Evolutionary conservation across 2,329 filamentous ascomycete species (phyloP), one percentile per base, ranked within the genome.

Genomic region (Gaeumannomyces tritici): DNA sequence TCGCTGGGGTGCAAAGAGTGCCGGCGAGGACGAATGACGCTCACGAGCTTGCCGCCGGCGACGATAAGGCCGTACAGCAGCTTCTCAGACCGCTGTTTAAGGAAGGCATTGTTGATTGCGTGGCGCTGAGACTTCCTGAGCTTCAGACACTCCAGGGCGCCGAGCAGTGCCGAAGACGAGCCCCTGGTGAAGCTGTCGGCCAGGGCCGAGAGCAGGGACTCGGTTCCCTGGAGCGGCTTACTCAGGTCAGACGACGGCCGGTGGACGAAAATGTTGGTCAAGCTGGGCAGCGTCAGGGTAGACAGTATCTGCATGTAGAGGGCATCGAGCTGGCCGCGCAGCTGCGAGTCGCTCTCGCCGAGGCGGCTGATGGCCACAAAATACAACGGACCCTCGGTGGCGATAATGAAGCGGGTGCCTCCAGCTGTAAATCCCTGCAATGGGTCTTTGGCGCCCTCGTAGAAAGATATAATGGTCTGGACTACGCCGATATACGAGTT

Each of bases 231-330:
- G 1, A 99, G 78, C 3, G 95, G 93, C 65, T 92, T 87, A 63
- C 93, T 87, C 33, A 99, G 80, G 74, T 99, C 96, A 55, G 91
- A 95, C n/a, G 93, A 97, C 9, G 95, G 93, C 18, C 95, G 87
- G 66, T 93, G 86, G 15, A 87, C 89, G 71, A 99, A 99, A 64
- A 98, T 90, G 69, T 89, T 90, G 60, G 87, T 90, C 66, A 99
- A 82, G 18, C 86, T 89, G 0, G 95, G 93, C 11, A 99, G 81
- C 0, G 95, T 99, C 64, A 99, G 78, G 0, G 96, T 99, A 1
- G 95, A 98, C 29, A 99, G 76, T 61, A 99, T 97, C 74, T 99
- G 95, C 90, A 96, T 98, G 74, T 99, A 99, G 51, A 99, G 77
- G 15, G 93, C 93, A 67, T 97, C 92, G 2, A 99, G 84, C 73